Conservation (phyloP, 2,329 filamentous ascomycete species). For the Phialocephala sp. region DNA sequence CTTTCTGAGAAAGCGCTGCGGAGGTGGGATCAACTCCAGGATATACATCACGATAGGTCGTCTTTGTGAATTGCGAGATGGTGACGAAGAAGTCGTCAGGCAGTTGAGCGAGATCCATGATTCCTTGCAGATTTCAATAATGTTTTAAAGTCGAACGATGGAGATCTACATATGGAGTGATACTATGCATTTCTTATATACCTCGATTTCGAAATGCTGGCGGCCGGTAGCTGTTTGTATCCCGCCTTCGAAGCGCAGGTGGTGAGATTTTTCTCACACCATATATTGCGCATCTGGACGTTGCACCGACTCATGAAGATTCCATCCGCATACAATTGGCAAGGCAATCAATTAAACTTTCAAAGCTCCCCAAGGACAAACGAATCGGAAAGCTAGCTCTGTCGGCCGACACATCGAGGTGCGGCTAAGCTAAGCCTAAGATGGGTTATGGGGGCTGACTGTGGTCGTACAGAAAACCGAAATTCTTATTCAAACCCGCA, state of each 20-base stretch:
- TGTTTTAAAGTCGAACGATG: neutral
- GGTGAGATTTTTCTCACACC: neutral
- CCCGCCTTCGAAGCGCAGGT: neutral
- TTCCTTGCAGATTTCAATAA: neutral
- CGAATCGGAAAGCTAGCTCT: neutral
- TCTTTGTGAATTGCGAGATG: conserved; percentile 19
- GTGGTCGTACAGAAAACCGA: neutral
- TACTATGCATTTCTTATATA: neutral
- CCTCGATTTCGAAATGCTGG: neutral
- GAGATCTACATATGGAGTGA: neutral
- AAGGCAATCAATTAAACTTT: neutral
- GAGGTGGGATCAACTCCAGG: conserved; percentile 15
- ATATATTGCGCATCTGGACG: neutral
- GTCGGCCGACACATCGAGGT: neutral
- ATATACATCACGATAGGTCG: conserved; percentile 20
- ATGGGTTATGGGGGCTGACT: neutral
- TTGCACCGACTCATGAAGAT: neutral
- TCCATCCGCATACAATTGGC: neutral
- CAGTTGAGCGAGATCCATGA: conserved; percentile 21
- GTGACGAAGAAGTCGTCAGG: conserved; percentile 27
- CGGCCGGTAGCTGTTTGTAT: neutral
- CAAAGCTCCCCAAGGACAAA: neutral
- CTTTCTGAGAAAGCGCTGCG: conserved; percentile 32
- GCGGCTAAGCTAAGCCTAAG: conserved; percentile 35
- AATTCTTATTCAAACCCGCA: neutral